These are phyloP conservation scores for Pestalotiopsis sp. DNA, from an alignment of 2,329 filamentous ascomycete species.

Conservation along the genomic window DNA sequence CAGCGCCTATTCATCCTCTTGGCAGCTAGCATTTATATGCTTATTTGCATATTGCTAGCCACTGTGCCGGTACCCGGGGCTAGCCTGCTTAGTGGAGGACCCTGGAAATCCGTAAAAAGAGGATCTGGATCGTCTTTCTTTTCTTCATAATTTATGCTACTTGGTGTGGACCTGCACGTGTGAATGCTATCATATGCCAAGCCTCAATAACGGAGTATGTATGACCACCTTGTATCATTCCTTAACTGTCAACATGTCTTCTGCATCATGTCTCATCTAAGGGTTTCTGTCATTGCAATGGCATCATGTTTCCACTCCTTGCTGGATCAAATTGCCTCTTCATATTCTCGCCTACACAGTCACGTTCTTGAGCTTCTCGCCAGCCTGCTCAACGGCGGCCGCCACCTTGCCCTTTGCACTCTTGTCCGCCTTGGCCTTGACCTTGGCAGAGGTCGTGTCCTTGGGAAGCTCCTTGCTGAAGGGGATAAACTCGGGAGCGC, in stretches of 20 bases:
- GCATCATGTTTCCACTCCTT: neutral
- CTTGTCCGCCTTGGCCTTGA: constrained; percentile 36
- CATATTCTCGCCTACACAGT: constrained; percentile 18
- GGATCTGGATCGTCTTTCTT: neutral
- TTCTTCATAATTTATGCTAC: neutral
- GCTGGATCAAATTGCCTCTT: neutral
- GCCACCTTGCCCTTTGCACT: constrained; percentile 27
- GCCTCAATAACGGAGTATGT: neutral
- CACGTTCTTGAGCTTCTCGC: constrained; percentile 28
- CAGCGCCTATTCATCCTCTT: neutral
- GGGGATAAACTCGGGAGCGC: constrained; percentile 84
- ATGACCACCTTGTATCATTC: neutral
- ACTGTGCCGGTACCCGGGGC: neutral
- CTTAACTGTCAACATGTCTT: neutral
- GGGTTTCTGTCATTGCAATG: neutral
- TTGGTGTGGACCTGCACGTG: neutral
- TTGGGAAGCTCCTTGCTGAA: constrained; percentile 86
- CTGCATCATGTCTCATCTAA: neutral
- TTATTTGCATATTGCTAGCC: neutral
- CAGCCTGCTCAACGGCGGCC: constrained; percentile 24
- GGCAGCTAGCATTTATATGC: neutral
- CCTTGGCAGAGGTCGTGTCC: constrained; percentile 65
- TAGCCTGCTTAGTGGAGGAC: neutral
- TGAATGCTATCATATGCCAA: neutral
- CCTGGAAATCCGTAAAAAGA: neutral